Percentiles rank a stretch among this genome's conserved stretches.
Evolutionary conservation across 306 rosid genomes (phyloP).

Genomic region (Acacia melanoxylon): DNA sequence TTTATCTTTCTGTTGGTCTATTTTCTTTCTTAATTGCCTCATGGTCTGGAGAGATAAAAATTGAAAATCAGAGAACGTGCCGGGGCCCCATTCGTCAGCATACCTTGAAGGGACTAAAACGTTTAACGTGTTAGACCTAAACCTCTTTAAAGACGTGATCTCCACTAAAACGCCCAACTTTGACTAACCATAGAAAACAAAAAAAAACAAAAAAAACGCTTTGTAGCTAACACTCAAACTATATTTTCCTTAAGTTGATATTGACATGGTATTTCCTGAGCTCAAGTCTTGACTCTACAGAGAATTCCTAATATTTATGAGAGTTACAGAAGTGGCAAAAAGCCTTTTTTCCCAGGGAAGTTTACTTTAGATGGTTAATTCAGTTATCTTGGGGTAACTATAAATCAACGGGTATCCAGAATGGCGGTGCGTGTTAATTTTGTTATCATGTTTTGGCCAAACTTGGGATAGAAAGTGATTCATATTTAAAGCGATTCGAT

Average conservation of each 20-base stretch:
- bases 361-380: background rate
- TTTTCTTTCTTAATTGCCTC: background rate
- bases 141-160: background rate
- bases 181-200: background rate
- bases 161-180: background rate
- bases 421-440: background rate
- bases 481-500: background rate
- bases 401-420: background rate
- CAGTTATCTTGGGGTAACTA: background rate
- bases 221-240: background rate
- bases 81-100: background rate
- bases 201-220: background rate
- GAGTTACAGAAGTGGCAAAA: background rate
- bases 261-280: background rate
- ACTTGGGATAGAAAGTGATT: background rate
- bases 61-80: background rate
- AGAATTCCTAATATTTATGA: background rate
- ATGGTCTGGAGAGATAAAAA: background rate
- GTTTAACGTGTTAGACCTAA: background rate
- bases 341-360: background rate
- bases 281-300: background rate
- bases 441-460: background rate
- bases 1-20: background rate
- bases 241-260: background rate
- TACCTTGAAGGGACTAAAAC: background rate